These are phyloP conservation scores for Acaromyces ingoldii DNA, from an alignment of 1,284 basidiomycete genomes.

Conservation along the genomic window DNA sequence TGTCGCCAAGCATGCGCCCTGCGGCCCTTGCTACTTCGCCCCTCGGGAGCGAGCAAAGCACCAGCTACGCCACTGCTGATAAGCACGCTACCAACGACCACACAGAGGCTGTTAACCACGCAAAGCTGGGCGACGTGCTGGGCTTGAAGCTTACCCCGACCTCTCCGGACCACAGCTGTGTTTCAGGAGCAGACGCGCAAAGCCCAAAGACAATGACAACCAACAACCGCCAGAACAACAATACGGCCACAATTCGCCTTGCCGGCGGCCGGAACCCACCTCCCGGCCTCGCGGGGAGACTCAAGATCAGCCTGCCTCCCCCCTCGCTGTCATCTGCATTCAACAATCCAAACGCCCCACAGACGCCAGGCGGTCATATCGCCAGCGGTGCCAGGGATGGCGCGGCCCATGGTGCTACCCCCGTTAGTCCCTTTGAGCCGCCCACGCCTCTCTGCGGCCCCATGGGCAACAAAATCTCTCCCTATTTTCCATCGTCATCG, in stretches of 20 bases:
- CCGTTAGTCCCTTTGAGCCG: conserved; percentile 41
- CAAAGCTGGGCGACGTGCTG: too few relatives aligned
- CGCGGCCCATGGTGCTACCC: conserved; percentile 28
- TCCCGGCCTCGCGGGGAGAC: conserved; percentile 4
- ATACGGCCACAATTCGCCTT: too few relatives aligned
- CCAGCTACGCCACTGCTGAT: too few relatives aligned
- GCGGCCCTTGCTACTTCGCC: too few relatives aligned
- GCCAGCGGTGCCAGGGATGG: conserved; percentile 40
- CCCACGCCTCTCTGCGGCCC: conserved; percentile 29
- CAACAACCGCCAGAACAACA: not conserved
- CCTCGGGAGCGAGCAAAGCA: too few relatives aligned
- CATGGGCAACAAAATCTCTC: conserved; percentile 1
- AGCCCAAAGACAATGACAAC: not conserved
- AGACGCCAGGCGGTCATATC: conserved; percentile 35
- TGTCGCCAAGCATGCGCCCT: too few relatives aligned
- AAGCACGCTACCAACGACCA: too few relatives aligned
- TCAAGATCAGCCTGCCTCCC: conserved; percentile 12
- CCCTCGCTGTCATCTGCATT: not conserved
- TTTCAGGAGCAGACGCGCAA: too few relatives aligned
- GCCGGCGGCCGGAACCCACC: not conserved
- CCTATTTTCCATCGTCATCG: conserved; percentile 12
- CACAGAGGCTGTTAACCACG: too few relatives aligned
- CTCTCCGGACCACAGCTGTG: not conserved
- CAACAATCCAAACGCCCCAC: conserved; percentile 19
- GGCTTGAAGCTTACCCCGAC: not conserved